A percentile compares a stretch with the other conserved stretches of the same genome.
Evolutionary conservation across 345 rosid genomes (phyloP).

Genomic region (Eucalyptus cloeziana): DNA sequence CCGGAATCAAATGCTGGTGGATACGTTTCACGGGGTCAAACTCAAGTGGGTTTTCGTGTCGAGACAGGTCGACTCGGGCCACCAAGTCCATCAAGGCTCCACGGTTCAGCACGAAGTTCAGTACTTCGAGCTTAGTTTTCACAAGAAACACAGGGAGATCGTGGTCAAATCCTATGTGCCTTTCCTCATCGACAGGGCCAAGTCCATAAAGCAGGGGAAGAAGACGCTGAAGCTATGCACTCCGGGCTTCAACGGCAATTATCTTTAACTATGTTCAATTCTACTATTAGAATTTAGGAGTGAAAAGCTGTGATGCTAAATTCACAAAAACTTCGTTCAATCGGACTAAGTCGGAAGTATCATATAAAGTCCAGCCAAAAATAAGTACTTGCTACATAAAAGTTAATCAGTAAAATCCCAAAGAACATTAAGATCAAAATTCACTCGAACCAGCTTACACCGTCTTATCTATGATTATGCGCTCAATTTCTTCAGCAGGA

Average conservation of each 20-base stretch:
- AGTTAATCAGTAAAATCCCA: neutral
- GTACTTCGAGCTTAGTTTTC: conserved; percentile 37
- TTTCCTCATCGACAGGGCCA: conserved; percentile 25
- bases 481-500: neutral
- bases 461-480: neutral
- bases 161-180: conserved; percentile 40
- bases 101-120: conserved; percentile 15
- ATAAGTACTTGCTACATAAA: neutral
- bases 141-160: conserved; percentile 36
- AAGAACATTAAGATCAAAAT: neutral
- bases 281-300: neutral
- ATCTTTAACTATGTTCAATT: neutral
- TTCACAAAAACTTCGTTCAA: no score
- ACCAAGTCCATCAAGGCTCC: conserved; percentile 7
- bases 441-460: neutral
- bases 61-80: conserved; percentile 7
- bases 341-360: neutral
- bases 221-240: conserved; percentile 53
- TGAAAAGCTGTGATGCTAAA: no score
- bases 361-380: neutral
- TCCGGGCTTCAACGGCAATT: neutral
- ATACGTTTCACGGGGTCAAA: conserved; percentile 34
- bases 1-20: conserved; percentile 31
- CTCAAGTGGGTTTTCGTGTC: conserved; percentile 31
- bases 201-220: conserved; percentile 13